These are phyloP conservation scores for Fusarium begoniae DNA, from an alignment of 2,329 filamentous ascomycete species.

Conservation along the genomic window DNA sequence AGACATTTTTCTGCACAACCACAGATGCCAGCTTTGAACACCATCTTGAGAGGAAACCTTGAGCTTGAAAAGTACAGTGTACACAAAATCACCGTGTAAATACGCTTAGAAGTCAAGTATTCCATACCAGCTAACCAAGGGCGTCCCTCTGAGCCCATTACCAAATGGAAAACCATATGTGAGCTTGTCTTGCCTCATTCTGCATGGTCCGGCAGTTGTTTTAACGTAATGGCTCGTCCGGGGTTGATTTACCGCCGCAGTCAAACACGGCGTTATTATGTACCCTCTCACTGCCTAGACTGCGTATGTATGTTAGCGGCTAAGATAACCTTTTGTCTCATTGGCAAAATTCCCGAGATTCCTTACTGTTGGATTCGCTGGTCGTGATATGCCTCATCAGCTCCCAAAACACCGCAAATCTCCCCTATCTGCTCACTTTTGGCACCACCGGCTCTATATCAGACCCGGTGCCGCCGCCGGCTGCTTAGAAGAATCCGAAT, in stretches of 20 bases:
- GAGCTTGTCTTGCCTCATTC: constrained; percentile 43
- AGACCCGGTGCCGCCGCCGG: constrained; percentile 3
- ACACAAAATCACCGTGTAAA: neutral
- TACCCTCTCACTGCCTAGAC: neutral
- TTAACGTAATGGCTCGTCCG: constrained; percentile 44
- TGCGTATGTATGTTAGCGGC: constrained; percentile 15
- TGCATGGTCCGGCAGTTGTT: constrained; percentile 45
- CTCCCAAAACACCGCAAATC: constrained; percentile 23
- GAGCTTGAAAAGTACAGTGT: constrained; percentile 10
- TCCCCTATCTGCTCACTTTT: constrained; percentile 38
- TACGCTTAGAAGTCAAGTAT: constrained; percentile 2
- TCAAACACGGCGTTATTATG: constrained; percentile 14
- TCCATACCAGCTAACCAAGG: constrained; percentile 24
- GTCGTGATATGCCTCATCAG: constrained; percentile 13
- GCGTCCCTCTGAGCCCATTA: constrained; percentile 43
- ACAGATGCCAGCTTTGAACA: constrained; percentile 24
- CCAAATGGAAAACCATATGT: constrained; percentile 42
- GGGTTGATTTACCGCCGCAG: constrained; percentile 27
- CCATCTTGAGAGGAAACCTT: constrained; percentile 13
- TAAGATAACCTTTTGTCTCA: constrained; percentile 39
- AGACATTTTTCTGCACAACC: constrained; percentile 30
- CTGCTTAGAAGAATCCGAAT: constrained; percentile 17
- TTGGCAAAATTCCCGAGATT: constrained; percentile 24
- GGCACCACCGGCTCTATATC: constrained; percentile 16
- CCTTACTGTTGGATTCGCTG: constrained; percentile 12